Base-by-base conservation (phyloP, 352 stramenopile species). In the Phytophthora aleatoria region DNA sequence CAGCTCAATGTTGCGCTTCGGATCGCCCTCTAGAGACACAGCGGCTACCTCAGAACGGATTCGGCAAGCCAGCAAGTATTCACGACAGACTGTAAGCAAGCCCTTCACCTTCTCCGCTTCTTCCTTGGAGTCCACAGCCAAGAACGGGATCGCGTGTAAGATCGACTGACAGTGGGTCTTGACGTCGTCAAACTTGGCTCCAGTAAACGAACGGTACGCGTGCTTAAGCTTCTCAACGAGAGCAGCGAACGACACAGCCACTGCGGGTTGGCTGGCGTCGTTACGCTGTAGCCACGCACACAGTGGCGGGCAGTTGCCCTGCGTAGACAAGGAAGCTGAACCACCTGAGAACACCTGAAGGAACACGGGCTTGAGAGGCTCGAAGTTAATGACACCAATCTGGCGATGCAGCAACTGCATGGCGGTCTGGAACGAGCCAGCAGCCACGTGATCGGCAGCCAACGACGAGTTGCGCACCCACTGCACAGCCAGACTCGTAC, bases 371-470 rank as follows among this genome's bases (percentile, higher is more conserved):
- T 98, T 97, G 33, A 99, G 76, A n/a, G 91, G 84, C 56, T 91
- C 86, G 60, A 99, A 99, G 71, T 99, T 98, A 61, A 98, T 97
- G 1, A 98, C 95, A 33, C 97, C 97, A 71, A 99, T 99, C 85
- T 99, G 98, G 20, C 97, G 90, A 74, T 99, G 97, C 58, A 99
- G 85, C 48, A 99, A 74, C 71, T 99, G 94, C 92, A 99, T 98
- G 11, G 97, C 96, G 20, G 96, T 98, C 59, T 97, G 87, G 47
- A 99, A 97, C 42, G 88, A 96, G 6, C 98, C 98, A 31, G 97
- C 97, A 24, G 97, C 97, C 30, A 96, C 93, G 71, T 99, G 98
- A 81, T 99, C 97, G 8, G 96, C 96, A 39, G 97, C 97, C 57
- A 99, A 89, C 20, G 96, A 98, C 33, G 94, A 99, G 65, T 99